Evolutionary conservation across 1,139 yeast species (phyloP).

Genomic region (Debaryomyces coudertii): DNA sequence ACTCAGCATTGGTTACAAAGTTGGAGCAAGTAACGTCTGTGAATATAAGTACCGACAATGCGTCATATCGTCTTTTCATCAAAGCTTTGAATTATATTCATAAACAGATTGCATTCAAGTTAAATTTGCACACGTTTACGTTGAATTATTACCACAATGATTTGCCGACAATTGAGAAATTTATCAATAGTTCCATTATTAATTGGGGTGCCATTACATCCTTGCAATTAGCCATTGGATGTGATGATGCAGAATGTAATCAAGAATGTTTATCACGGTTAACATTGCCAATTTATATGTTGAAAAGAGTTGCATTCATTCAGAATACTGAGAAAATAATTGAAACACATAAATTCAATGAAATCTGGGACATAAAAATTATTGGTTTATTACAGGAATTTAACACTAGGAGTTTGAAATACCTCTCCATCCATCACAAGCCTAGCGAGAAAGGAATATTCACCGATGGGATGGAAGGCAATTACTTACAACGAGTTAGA

Average conservation of each 20-base stretch:
- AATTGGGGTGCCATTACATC: constrained; percentile 23
- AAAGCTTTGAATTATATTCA: constrained; percentile 11
- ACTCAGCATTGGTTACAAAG: neutral
- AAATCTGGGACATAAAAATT: constrained; percentile 57
- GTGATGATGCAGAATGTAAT: constrained; percentile 44
- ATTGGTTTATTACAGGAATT: constrained; percentile 46
- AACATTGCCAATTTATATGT: constrained; percentile 28
- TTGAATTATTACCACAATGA: constrained; percentile 10
- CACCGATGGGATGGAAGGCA: constrained; percentile 70
- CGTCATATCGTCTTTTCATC: constrained; percentile 2
- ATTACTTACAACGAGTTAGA: constrained; percentile 59
- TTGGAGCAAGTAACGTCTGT: neutral
- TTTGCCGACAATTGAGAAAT: neutral
- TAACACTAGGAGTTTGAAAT: constrained; percentile 26
- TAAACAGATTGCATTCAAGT: neutral
- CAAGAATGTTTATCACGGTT: constrained; percentile 47
- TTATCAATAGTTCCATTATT: constrained; percentile 13
- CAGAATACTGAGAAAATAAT: constrained; percentile 37
- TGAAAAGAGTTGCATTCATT: constrained; percentile 32
- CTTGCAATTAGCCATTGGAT: constrained; percentile 31
- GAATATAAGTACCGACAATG: neutral
- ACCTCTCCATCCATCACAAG: constrained; percentile 52
- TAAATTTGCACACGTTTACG: constrained; percentile 8
- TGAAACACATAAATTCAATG: constrained; percentile 50
- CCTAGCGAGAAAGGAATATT: constrained; percentile 44